Percentiles rank a stretch among this genome's conserved stretches.
These are phyloP conservation scores for Rhodamnia argentea DNA, from an alignment of 345 rosid species.

Conservation along the genomic window DNA sequence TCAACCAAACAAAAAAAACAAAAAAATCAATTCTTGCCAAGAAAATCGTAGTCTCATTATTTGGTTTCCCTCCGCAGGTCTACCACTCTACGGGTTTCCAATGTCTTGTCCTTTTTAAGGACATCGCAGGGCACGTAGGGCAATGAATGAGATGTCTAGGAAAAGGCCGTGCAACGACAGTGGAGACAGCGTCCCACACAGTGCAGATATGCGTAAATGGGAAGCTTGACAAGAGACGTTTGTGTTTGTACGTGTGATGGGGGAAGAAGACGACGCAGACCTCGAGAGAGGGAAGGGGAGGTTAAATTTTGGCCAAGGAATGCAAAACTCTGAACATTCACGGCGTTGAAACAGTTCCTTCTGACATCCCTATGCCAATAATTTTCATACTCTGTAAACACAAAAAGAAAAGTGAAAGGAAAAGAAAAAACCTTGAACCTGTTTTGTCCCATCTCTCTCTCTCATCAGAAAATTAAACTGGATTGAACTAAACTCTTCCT, in stretches of 20 bases:
- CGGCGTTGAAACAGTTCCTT: background rate
- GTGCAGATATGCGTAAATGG: background rate
- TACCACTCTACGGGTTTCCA: background rate
- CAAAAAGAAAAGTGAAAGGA: background rate
- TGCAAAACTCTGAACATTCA: background rate
- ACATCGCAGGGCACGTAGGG: background rate
- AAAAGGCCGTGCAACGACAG: background rate
- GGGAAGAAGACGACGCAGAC: background rate
- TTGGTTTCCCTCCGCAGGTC: background rate
- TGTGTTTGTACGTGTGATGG: background rate
- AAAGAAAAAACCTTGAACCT: background rate
- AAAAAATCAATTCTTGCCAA: background rate
- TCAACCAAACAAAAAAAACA: background rate
- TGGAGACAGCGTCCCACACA: background rate
- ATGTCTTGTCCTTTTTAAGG: background rate
- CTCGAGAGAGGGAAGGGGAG: background rate
- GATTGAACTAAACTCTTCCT: background rate
- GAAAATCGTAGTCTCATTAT: background rate
- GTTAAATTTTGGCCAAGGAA: background rate
- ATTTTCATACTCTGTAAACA: background rate
- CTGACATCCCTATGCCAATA: background rate
- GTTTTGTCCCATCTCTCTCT: background rate
- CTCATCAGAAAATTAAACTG: background rate
- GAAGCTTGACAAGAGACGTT: background rate
- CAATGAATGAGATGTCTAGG: background rate